A percentile compares a stretch with the other conserved stretches of the same genome.
These are phyloP conservation scores for Lactuca saligna DNA, from an alignment of 129 eudicot species.

Conservation along the genomic window DNA sequence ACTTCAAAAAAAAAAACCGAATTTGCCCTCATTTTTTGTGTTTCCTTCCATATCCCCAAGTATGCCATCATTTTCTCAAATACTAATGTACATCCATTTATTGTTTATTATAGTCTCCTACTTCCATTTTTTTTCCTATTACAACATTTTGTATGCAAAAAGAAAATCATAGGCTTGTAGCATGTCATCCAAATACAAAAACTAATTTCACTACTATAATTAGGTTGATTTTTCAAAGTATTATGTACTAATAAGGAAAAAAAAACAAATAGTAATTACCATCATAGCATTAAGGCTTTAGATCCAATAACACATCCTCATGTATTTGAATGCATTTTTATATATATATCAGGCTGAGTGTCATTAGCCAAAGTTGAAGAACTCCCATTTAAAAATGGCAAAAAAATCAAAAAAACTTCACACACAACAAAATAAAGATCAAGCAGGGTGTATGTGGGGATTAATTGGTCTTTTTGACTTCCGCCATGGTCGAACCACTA, in stretches of 20 bases:
- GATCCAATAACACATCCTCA: background rate
- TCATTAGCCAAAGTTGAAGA: slow-evolving; percentile 4
- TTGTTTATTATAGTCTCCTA: no score
- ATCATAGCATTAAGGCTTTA: background rate
- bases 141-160: background rate
- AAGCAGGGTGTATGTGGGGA: slow-evolving; percentile 84
- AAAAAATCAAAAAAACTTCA: slow-evolving; percentile 64
- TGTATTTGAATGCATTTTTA: slow-evolving; percentile 18
- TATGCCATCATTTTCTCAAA: background rate
- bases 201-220: no score
- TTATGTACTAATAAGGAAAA: background rate
- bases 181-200: no score
- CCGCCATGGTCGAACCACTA: slow-evolving; percentile 67
- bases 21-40: background rate
- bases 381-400: slow-evolving; percentile 45
- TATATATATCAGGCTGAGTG: slow-evolving; percentile 24
- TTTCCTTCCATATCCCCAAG: background rate
- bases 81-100: no score
- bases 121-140: background rate
- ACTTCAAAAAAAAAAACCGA: background rate
- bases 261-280: background rate
- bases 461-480: slow-evolving; percentile 75
- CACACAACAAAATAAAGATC: slow-evolving; percentile 49
- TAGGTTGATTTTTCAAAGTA: background rate
- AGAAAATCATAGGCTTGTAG: no score